phyloP scores from a whole-genome alignment of 2,329 filamentous ascomycete species.

The Arthrobotrys conoides region DNA sequence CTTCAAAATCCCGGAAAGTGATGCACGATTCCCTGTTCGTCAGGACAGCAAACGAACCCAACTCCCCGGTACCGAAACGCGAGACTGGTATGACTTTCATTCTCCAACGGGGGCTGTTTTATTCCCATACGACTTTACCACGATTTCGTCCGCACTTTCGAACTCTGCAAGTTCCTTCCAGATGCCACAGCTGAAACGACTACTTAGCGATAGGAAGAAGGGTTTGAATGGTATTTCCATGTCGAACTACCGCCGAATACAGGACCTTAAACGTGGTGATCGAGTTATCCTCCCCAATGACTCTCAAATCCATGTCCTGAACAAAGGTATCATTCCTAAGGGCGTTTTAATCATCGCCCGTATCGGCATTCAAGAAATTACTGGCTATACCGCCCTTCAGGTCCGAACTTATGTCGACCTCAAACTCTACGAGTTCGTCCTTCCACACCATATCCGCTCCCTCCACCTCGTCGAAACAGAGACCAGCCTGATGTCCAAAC shows the following conservation, averaged over 20 bases:
- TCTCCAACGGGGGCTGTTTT: conserved; percentile 51
- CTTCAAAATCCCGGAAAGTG: conserved; percentile 37
- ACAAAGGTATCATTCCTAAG: conserved; percentile 43
- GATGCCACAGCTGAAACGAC: conserved; percentile 17
- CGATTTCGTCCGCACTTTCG: conserved; percentile 8
- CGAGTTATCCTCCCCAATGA: conserved; percentile 51
- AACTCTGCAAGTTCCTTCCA: neutral
- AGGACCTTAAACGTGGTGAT: conserved; percentile 51
- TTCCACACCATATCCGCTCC: conserved; percentile 42
- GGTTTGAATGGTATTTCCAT: conserved; percentile 35
- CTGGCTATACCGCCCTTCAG: conserved; percentile 37
- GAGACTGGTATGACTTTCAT: conserved; percentile 58
- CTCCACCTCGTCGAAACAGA: conserved; percentile 54
- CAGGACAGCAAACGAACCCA: conserved; percentile 38
- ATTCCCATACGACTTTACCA: conserved; percentile 37
- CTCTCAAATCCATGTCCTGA: conserved; percentile 39
- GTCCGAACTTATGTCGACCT: conserved; percentile 52
- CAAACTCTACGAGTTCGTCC: conserved; percentile 44
- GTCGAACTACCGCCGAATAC: conserved; percentile 48
- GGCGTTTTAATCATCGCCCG: conserved; percentile 50
- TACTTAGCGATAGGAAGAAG: conserved; percentile 36
- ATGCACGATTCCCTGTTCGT: conserved; percentile 26
- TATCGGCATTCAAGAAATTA: conserved; percentile 41
- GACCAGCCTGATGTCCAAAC: conserved; percentile 39
- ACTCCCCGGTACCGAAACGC: conserved; percentile 14